Base-by-base conservation (phyloP, 805 yeast genomes). In the Ogataea nitratoaversa region DNA sequence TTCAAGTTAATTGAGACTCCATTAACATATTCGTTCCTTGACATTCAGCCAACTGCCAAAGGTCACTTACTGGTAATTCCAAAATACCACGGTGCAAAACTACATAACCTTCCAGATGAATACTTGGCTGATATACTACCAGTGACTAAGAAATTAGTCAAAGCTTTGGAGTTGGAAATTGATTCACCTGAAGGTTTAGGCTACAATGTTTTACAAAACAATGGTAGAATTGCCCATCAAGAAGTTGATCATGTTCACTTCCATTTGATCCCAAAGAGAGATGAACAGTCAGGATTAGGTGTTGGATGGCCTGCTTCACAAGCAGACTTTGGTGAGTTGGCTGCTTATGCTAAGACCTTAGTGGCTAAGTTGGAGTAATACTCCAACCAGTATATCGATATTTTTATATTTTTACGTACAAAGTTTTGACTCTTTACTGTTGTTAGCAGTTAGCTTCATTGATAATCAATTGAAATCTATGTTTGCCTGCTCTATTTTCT, bases 281-380 rank as follows among this genome's bases (percentile, higher is more conserved):
- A 80, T 53, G 68, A 63, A 2, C 72, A 74, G 30, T 70, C 90
- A 16, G 99, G 99, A 1, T 72, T 91, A 48, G 74, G 72, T 27
- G 88, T 91, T 24, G 96, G 93, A 20, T 93, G 99, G 98, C 98
- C 98, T n/a, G 82, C 89, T 16, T 76, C 80, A 53, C 77, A 71
- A 41, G 84, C 91, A 24, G 84, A 85, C 57, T 80, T 85, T 62
- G 89, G 71, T 12, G 78, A 81, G 38, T 68, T 90, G 58, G 82
- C 83, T 38, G 70, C 72, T 44, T 67, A 78, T 32, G 95, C 87
- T 57, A 76, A 78, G 52, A 72, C 78, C 45, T 61, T 90, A 43
- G 49, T 66, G 16, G 68, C 67, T 18, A 78, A 74, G 38, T 38
- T 64, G 32, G 38, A 47, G 34, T 18, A 19, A 8, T 11, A 25